Base-by-base conservation (phyloP, 2,329 filamentous ascomycete genomes). In the Colletotrichum phormii region DNA sequence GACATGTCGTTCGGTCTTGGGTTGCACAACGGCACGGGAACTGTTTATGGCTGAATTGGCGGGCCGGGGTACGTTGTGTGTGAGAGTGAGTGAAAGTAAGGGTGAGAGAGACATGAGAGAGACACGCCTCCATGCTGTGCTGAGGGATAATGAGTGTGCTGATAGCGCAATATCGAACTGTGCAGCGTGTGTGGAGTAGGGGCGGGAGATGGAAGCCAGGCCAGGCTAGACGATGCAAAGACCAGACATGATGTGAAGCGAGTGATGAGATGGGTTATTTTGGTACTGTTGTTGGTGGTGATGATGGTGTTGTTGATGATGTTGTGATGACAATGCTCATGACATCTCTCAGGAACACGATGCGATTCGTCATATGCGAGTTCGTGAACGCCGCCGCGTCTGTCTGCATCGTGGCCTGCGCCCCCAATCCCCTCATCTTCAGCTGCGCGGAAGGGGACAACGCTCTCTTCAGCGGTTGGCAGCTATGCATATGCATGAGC, bases 391-490 rank as follows among this genome's bases (percentile, higher is more conserved):
- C 59, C n/a, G 26, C 26, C 24, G 53, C 53, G 12, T 33, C 12
- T 22, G 29, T 37, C 33, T 37, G 4, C 57, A 29, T 24, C 26
- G 4, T 13, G 18, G 37, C 13, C n/a, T 18, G n/a, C 46, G 29
- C 49, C 61, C 46, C 46, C 26, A 31, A 22, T 31, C 13, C 31
- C 31, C 5, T 7, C 22, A 18, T 33, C 26, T 4, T 51, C 5
- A 42, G 29, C 35, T 69, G 29, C 18, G 59, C 11, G 35, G 57
- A 31, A 33, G 31, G 18, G 24, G 49, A 46, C 8, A n/a, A 46
- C 24, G 15, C 22, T 15, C 55, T 71, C 69, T 72, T 72, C 59
- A 68, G 64, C 64, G 64, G 69, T 59, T 72, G 51, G 49, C 29
- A 37, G 58, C 26, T 18, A 26, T 58, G 67, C 49, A 53, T 37